Evolutionary conservation across 1,284 basidiomycete species (phyloP).

Genomic region (Kwoniella shivajii): DNA sequence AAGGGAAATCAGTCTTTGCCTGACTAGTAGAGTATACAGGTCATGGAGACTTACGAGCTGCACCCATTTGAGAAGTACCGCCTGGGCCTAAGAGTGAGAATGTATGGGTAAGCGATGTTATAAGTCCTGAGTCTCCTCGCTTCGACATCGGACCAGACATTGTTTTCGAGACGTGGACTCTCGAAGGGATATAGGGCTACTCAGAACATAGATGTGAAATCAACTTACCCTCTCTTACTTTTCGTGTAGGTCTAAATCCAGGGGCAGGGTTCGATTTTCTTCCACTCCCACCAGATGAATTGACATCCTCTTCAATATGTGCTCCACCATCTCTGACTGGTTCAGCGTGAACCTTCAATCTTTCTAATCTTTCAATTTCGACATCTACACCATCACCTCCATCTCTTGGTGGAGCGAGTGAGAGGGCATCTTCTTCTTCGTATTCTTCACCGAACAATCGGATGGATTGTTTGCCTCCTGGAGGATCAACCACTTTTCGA

Average conservation of each 20-base stretch:
- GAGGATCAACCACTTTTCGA: conserved; percentile 51
- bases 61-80: conserved; percentile 46
- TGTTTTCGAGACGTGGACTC: too few relatives aligned
- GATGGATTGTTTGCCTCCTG: conserved; percentile 48
- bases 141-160: too few relatives aligned
- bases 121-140: too few relatives aligned
- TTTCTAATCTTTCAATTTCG: conserved; percentile 48
- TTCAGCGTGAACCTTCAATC: conserved; percentile 48
- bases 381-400: conserved; percentile 48
- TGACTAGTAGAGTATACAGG: background rate
- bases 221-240: conserved; percentile 51
- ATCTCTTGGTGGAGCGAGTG: conserved; percentile 47
- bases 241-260: conserved; percentile 49
- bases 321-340: conserved; percentile 45
- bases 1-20: conserved; percentile 3
- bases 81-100: conserved; percentile 38
- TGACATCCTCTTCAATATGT: conserved; percentile 36
- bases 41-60: conserved; percentile 31
- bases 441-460: conserved; percentile 48
- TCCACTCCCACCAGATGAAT: background rate
- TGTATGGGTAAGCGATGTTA: background rate
- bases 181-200: background rate
- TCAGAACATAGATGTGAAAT: background rate
- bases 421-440: conserved; percentile 52
- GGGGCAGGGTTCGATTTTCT: conserved; percentile 41